Percentiles rank a stretch among this genome's conserved stretches.
Conservation (phyloP, 371 early-diverging fungal species). For the Actinomortierella wolfii region DNA sequence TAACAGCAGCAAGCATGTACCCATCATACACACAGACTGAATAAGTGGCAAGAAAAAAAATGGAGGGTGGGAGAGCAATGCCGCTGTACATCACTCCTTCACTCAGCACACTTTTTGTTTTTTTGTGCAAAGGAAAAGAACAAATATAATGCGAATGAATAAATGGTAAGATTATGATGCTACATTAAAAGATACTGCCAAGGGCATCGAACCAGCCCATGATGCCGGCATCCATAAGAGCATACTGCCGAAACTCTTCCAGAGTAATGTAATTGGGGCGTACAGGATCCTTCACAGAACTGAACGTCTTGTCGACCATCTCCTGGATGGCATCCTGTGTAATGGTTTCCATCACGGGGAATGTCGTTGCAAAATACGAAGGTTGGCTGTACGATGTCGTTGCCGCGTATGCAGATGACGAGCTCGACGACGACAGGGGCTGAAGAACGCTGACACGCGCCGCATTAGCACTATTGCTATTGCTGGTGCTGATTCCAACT, state of each 20-base stretch:
- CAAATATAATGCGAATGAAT: not conserved
- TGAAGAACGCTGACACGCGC: slow-evolving; percentile 17
- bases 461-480: slow-evolving; percentile 3
- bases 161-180: not conserved
- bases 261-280: slow-evolving; percentile 66
- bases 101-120: not conserved
- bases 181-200: slow-evolving; percentile 67
- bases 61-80: too few species aligned
- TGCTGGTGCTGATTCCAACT: slow-evolving; percentile 2
- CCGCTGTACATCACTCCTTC: too few species aligned
- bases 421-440: slow-evolving; percentile 41
- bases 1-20: too few species aligned
- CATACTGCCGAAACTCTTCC: slow-evolving; percentile 79
- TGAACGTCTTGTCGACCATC: slow-evolving; percentile 89
- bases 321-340: slow-evolving; percentile 91
- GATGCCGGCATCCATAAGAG: slow-evolving; percentile 68
- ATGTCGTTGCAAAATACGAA: slow-evolving; percentile 62
- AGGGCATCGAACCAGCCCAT: slow-evolving; percentile 76
- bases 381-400: slow-evolving; percentile 45
- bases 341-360: slow-evolving; percentile 90
- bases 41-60: too few species aligned
- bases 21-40: too few species aligned
- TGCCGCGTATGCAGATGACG: slow-evolving; percentile 31
- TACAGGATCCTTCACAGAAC: slow-evolving; percentile 61
- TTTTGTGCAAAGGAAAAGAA: not conserved